These are phyloP conservation scores for Kodamaea fungicola DNA, from an alignment of 1,139 yeast species.

Conservation along the genomic window DNA sequence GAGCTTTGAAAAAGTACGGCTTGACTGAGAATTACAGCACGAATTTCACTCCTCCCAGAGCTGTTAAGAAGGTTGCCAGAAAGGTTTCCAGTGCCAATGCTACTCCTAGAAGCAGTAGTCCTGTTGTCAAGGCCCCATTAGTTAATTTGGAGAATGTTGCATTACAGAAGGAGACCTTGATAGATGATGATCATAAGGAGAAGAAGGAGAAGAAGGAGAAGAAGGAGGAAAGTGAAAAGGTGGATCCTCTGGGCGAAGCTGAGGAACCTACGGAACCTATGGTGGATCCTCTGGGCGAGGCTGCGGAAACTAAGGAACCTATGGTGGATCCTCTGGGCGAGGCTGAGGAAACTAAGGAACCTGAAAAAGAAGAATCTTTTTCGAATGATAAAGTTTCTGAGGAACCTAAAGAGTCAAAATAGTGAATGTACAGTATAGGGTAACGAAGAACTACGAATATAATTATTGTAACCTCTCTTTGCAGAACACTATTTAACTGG, in stretches of 20 bases:
- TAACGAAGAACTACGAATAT: no score
- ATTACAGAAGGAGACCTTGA: slow-evolving; percentile 44
- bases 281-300: no score
- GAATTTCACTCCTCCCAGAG: slow-evolving; percentile 36
- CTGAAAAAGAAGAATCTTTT: slow-evolving; percentile 2
- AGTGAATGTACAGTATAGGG: no score
- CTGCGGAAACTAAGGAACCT: slow-evolving; percentile 9
- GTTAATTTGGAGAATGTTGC: slow-evolving; percentile 32
- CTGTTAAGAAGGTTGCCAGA: slow-evolving; percentile 10
- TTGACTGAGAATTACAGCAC: slow-evolving; percentile 38
- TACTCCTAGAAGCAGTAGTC: slow-evolving; percentile 14
- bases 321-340: slow-evolving; percentile 1
- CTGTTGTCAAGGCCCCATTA: slow-evolving; percentile 20
- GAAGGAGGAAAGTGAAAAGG: slow-evolving; percentile 13
- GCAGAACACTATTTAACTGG: no score
- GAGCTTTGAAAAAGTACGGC: slow-evolving; percentile 46
- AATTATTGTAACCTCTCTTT: no score
- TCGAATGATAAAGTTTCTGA: neutral
- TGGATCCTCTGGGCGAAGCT: slow-evolving; percentile 3
- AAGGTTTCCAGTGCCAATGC: slow-evolving; percentile 9
- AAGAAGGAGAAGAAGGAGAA: slow-evolving; percentile 5
- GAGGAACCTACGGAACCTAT: slow-evolving; percentile 7
- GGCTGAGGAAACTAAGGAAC: slow-evolving; percentile 6
- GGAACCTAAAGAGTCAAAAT: slow-evolving; percentile 1
- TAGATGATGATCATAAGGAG: slow-evolving; percentile 23